These are phyloP conservation scores for Staphylotrichum longicolle DNA, from an alignment of 495 filamentous ascomycete genomes.

Conservation along the genomic window DNA sequence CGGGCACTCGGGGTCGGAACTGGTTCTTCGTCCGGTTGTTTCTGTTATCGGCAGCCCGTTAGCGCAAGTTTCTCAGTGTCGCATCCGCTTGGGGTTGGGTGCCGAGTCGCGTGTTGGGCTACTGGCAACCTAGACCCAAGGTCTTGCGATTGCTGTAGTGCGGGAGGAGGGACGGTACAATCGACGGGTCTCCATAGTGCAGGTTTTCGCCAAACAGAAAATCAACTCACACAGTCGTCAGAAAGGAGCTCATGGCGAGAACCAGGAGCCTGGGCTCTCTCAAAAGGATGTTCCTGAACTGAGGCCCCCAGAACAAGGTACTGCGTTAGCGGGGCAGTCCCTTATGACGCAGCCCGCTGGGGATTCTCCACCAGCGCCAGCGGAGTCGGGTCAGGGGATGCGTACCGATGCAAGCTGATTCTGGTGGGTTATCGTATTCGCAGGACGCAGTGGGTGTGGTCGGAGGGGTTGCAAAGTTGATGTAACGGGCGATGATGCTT, in stretches of 20 bases:
- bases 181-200: constrained; percentile 8
- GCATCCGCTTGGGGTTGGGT: constrained; percentile 8
- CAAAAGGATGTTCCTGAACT: constrained; percentile 31
- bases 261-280: constrained; percentile 6
- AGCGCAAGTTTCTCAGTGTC: constrained; percentile 38
- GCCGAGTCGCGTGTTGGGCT: constrained; percentile 12
- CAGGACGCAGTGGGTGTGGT: neutral
- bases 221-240: constrained; percentile 39
- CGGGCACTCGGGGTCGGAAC: constrained; percentile 84
- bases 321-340: constrained; percentile 34
- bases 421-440: constrained; percentile 5
- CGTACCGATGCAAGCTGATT: constrained; percentile 10
- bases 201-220: neutral
- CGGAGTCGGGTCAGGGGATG: constrained; percentile 12
- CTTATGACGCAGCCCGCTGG: constrained; percentile 23
- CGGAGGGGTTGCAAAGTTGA: neutral
- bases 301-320: constrained; percentile 10
- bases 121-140: neutral
- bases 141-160: constrained; percentile 9
- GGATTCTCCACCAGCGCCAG: constrained; percentile 16
- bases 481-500: neutral
- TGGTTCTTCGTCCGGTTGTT: constrained; percentile 86
- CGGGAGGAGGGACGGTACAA: constrained; percentile 14
- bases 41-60: constrained; percentile 44
- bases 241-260: constrained; percentile 37